These are phyloP conservation scores for Keithomyces neogunnii DNA, from an alignment of 2,329 filamentous ascomycete genomes.

Conservation along the genomic window DNA sequence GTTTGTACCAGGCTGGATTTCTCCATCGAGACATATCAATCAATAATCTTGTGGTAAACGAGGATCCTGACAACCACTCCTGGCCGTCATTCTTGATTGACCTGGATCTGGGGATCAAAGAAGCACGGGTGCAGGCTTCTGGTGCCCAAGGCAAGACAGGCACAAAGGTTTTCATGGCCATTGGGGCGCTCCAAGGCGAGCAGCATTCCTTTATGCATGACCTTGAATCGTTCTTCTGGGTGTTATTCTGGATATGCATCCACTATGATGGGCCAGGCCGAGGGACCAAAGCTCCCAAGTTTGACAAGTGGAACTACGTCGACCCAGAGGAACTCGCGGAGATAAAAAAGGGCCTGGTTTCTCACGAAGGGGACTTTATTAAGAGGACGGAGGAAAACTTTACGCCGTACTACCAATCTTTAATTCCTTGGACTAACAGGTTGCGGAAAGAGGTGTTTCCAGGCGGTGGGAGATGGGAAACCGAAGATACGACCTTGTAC, in stretches of 20 bases:
- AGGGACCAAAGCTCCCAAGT: constrained; percentile 12
- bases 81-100: constrained; percentile 28
- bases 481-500: too few species aligned
- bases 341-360: constrained; percentile 13
- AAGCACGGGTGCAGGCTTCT: constrained; percentile 19
- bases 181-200: constrained; percentile 30
- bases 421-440: constrained; percentile 28
- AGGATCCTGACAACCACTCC: constrained; percentile 24
- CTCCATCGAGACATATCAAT: constrained; percentile 35
- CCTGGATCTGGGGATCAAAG: constrained; percentile 27
- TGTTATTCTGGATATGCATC: constrained; percentile 14
- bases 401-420: constrained; percentile 25
- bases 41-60: constrained; percentile 37
- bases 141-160: constrained; percentile 30
- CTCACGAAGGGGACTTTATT: constrained; percentile 21
- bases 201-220: constrained; percentile 36
- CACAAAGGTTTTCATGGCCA: constrained; percentile 36
- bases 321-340: constrained; percentile 15
- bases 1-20: constrained; percentile 24
- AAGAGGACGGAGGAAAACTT: constrained; percentile 18
- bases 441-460: constrained; percentile 28
- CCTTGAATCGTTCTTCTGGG: constrained; percentile 38
- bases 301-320: constrained; percentile 28
- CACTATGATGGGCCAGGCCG: too few species aligned
- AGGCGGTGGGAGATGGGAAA: constrained; percentile 15